Base-by-base conservation (phyloP, 345 rosid species). In the Eucalyptus marginata region DNA sequence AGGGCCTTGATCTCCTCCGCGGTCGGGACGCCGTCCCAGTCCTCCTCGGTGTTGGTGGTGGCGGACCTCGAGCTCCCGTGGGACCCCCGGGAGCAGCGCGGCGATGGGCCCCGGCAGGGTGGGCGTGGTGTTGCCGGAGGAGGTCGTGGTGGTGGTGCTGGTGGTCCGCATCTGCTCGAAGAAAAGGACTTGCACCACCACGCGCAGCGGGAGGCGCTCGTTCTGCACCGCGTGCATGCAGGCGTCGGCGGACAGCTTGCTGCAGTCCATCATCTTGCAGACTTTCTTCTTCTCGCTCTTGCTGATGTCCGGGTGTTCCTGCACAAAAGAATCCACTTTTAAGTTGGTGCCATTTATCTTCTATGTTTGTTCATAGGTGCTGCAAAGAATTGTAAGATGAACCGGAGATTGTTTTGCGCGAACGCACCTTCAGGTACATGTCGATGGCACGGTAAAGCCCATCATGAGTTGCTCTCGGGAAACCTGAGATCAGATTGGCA, bases 181-280 rank as follows among this genome's bases (percentile, higher is more conserved):
- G 94, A 97, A 97, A 83, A 97, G 98, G 24, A 95, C 97, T 86
- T 97, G 99, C 68, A 97, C 99, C 15, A 96, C 97, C 13, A 97
- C 96, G 13, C 99, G 92, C 86, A 96, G 91, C 1, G 99, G 98
- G 79, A 97, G 93, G 87, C 99, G 93, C 90, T 97, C 99, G 52
- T 97, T 96, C 92, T 96, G 99, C 81, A 96, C 95, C 3, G 96
- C 98, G 85, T 97, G 98, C 89, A 94, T 95, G 92, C 97, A 94
- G 27, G 98, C 99, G 12, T 93, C 98, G 1, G 93, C 93, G 13
- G 99, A 97, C 40, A 97, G 88, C 90, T 97, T 96, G 92, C 94
- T 93, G 94, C 97, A 95, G 89, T 96, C 96, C 97, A 97, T 93
- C 88, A 96, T 89, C 85, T 92, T 91, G 90, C 99, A 93, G 86